phyloP scores from a whole-genome alignment of 345 rosid genomes.

The Abelmoschus esculentus region DNA sequence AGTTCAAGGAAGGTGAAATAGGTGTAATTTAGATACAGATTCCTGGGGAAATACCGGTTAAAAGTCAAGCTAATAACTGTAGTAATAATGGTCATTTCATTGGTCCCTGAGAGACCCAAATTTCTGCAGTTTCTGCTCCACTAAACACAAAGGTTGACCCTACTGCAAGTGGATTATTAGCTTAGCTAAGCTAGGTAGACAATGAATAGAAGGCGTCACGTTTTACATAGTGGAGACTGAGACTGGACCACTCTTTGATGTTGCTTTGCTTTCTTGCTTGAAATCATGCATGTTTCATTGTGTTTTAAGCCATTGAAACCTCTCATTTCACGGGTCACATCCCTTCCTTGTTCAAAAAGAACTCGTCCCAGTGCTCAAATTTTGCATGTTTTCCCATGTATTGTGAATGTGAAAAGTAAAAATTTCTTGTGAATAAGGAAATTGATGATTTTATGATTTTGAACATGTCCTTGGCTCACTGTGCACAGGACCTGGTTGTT shows the following conservation, averaged over 20 bases:
- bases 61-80: no score
- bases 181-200: not conserved
- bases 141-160: not conserved
- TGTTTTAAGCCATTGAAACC: conserved; percentile 3
- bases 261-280: not conserved
- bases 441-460: not conserved
- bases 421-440: no score
- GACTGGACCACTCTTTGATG: not conserved
- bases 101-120: not conserved
- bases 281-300: not conserved
- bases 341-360: not conserved
- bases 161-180: not conserved
- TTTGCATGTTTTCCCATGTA: no score
- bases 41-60: no score
- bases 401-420: no score
- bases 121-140: conserved; percentile 1
- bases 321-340: conserved; percentile 1
- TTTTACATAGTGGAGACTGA: conserved; percentile 7
- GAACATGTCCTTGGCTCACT: not conserved
- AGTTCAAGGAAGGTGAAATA: not conserved
- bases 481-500: conserved; percentile 96
- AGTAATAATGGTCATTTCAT: not conserved
- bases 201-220: not conserved
- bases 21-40: no score
- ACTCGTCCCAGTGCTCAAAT: no score